A percentile compares a stretch with the other conserved stretches of the same genome.
Conservation (phyloP, 345 rosid genomes). For the Eucalyptus albens region DNA sequence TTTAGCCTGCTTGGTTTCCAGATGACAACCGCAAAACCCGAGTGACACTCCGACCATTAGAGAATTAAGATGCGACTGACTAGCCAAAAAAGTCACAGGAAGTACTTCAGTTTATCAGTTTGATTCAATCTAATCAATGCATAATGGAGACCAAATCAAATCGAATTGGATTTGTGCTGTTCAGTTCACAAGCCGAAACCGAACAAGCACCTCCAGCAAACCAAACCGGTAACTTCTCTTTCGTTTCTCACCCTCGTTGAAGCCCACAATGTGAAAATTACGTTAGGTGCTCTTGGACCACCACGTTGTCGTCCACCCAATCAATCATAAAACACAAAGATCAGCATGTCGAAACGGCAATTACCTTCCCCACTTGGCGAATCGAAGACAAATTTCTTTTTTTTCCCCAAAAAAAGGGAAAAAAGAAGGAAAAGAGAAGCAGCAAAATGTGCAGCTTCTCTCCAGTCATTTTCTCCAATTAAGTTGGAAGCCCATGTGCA, state of each 20-base stretch:
- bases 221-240: neutral
- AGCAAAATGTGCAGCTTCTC: neutral
- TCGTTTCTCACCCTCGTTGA: neutral
- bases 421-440: neutral
- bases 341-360: neutral
- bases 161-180: neutral
- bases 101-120: neutral
- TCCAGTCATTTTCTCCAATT: neutral
- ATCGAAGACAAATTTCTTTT: neutral
- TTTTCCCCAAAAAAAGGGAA: fast-evolving
- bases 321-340: neutral
- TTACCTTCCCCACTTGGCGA: neutral
- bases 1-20: neutral
- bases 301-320: neutral
- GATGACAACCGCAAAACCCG: neutral
- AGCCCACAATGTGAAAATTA: neutral
- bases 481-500: neutral
- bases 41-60: neutral
- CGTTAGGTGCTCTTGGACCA: neutral
- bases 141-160: neutral
- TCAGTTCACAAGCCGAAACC: neutral
- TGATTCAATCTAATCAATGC: neutral
- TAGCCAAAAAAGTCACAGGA: neutral
- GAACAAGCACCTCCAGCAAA: neutral
- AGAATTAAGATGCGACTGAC: neutral